These are phyloP conservation scores for Cercophora newfieldiana DNA, from an alignment of 495 filamentous ascomycete species.

Conservation along the genomic window DNA sequence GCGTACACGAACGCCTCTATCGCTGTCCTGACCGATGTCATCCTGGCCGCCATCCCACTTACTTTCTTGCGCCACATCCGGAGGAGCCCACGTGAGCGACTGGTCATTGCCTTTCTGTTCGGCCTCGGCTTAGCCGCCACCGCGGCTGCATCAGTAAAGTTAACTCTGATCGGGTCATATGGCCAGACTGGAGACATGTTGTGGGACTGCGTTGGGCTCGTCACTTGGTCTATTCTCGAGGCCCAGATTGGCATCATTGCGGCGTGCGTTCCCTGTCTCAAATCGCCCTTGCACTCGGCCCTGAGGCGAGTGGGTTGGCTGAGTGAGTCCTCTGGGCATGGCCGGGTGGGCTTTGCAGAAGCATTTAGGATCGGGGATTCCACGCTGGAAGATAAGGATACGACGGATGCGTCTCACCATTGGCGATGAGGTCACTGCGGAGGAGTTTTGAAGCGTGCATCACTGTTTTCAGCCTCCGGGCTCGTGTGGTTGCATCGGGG, in stretches of 20 bases:
- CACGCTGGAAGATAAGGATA: not conserved
- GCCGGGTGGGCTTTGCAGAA: not conserved
- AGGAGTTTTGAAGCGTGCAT: not conserved
- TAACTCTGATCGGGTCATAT: not conserved
- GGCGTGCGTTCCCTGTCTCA: not conserved
- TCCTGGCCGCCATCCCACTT: not conserved
- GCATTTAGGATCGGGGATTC: not conserved
- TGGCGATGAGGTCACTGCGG: not conserved
- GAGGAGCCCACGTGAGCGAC: not conserved
- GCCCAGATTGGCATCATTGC: constrained; percentile 1
- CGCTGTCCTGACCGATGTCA: not conserved
- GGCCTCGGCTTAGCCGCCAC: not conserved
- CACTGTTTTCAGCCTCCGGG: too few relatives aligned
- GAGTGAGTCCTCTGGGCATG: not conserved
- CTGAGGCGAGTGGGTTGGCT: not conserved
- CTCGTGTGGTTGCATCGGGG: too few relatives aligned
- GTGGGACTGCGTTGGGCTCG: not conserved
- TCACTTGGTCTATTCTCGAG: not conserved
- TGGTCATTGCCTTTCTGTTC: not conserved
- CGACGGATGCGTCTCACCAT: not conserved
- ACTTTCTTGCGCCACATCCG: not conserved
- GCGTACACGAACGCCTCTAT: not conserved
- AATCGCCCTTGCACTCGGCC: not conserved
- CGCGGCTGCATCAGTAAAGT: not conserved
- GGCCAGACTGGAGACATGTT: not conserved